phyloP scores from a whole-genome alignment of 352 stramenopile genomes.

The Halophytophthora polymorphica region DNA sequence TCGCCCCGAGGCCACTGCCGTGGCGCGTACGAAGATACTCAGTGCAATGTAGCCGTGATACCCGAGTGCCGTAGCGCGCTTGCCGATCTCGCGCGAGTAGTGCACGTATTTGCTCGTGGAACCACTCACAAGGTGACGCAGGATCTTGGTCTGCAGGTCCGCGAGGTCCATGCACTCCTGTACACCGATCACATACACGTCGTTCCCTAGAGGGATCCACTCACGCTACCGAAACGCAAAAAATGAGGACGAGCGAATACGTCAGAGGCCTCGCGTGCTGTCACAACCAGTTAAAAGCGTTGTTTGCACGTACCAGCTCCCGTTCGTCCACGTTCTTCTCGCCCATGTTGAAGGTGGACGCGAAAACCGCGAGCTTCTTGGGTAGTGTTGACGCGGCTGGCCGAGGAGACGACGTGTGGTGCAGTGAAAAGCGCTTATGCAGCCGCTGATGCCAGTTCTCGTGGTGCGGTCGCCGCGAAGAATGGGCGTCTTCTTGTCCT shows the following conservation, averaged over 20 bases:
- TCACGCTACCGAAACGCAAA: constrained; percentile 18
- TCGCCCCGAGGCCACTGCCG: constrained; percentile 50
- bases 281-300: too few species aligned
- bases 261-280: background rate
- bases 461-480: constrained; percentile 11
- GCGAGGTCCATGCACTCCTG: constrained; percentile 89
- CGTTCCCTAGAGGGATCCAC: constrained; percentile 85
- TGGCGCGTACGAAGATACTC: constrained; percentile 75
- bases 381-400: constrained; percentile 12
- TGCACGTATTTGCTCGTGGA: constrained; percentile 65
- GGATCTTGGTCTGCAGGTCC: constrained; percentile 65
- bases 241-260: background rate
- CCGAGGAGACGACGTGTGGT: constrained; percentile 8
- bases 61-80: constrained; percentile 65
- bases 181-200: constrained; percentile 90
- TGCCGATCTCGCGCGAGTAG: constrained; percentile 82
- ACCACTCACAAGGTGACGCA: constrained; percentile 49
- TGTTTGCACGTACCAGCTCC: constrained; percentile 46
- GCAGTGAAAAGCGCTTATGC: constrained; percentile 29
- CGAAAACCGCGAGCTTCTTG: constrained; percentile 63
- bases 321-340: constrained; percentile 60
- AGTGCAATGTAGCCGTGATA: constrained; percentile 89
- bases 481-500: constrained; percentile 14
- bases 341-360: constrained; percentile 87
- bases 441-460: constrained; percentile 38